Evolutionary conservation across 2,329 filamentous ascomycete genomes (phyloP).

Genomic region (Monilinia fructigena): DNA sequence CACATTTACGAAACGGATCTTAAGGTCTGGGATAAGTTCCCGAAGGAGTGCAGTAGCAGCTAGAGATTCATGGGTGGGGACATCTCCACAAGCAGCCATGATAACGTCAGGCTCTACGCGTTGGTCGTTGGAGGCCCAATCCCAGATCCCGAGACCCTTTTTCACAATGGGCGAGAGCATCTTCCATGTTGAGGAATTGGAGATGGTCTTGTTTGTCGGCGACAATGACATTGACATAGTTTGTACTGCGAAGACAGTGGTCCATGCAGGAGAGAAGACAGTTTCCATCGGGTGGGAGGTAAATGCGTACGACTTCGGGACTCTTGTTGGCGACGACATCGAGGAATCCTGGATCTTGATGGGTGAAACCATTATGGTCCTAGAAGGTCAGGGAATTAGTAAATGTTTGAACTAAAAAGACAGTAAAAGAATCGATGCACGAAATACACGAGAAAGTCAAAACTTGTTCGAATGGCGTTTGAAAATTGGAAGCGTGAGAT

Average conservation of each 20-base stretch:
- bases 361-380: conserved; percentile 78
- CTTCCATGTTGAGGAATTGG: conserved; percentile 72
- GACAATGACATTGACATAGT: conserved; percentile 81
- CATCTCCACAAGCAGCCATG: conserved; percentile 74
- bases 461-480: not conserved
- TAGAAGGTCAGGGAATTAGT: not conserved
- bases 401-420: not conserved
- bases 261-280: conserved; percentile 73
- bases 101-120: conserved; percentile 69
- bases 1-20: conserved; percentile 76
- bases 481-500: not conserved
- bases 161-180: conserved; percentile 71
- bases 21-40: conserved; percentile 68
- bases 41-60: conserved; percentile 73
- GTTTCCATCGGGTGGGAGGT: conserved; percentile 78
- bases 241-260: conserved; percentile 69
- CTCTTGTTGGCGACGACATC: conserved; percentile 78
- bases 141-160: conserved; percentile 80
- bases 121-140: conserved; percentile 70
- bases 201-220: conserved; percentile 78
- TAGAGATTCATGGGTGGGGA: conserved; percentile 70
- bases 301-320: conserved; percentile 76
- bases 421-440: not conserved
- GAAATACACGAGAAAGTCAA: not conserved
- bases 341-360: conserved; percentile 78